Conservation (phyloP, 805 yeast genomes). For the Dipodascus albidus region DNA sequence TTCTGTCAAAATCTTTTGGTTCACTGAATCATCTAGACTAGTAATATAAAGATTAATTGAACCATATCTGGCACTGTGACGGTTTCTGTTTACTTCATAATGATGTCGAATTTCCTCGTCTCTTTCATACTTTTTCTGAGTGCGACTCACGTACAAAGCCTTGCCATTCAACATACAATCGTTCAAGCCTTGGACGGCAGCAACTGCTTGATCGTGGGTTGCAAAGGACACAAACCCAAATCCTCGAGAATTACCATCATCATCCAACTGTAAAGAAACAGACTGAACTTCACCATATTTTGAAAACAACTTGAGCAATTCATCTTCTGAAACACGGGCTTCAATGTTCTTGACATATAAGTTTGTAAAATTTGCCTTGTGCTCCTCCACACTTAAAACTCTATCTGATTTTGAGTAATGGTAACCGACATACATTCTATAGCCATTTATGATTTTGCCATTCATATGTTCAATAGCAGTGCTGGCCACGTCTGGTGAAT, state of each 20-base stretch:
- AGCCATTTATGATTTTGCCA: slow-evolving; percentile 27
- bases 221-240: slow-evolving; percentile 42
- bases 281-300: slow-evolving; percentile 38
- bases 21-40: slow-evolving; percentile 43
- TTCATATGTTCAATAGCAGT: slow-evolving; percentile 47
- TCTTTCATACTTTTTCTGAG: slow-evolving; percentile 32
- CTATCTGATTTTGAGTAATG: slow-evolving; percentile 59
- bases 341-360: slow-evolving; percentile 46
- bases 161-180: slow-evolving; percentile 30
- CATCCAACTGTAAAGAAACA: slow-evolving; percentile 39
- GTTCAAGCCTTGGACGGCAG: slow-evolving; percentile 40
- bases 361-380: slow-evolving; percentile 38
- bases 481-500: slow-evolving; percentile 46
- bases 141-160: slow-evolving; percentile 31
- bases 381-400: slow-evolving; percentile 34
- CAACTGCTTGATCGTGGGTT: slow-evolving; percentile 31
- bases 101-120: slow-evolving; percentile 14
- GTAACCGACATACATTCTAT: slow-evolving; percentile 39
- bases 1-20: slow-evolving; percentile 39
- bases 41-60: slow-evolving; percentile 68
- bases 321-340: slow-evolving; percentile 25
- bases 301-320: slow-evolving; percentile 33
- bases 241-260: slow-evolving; percentile 33
- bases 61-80: slow-evolving; percentile 31
- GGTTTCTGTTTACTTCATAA: slow-evolving; percentile 5